phyloP scores from a whole-genome alignment of 2,329 filamentous ascomycete genomes.

The Cadophora luteo-olivacea region DNA sequence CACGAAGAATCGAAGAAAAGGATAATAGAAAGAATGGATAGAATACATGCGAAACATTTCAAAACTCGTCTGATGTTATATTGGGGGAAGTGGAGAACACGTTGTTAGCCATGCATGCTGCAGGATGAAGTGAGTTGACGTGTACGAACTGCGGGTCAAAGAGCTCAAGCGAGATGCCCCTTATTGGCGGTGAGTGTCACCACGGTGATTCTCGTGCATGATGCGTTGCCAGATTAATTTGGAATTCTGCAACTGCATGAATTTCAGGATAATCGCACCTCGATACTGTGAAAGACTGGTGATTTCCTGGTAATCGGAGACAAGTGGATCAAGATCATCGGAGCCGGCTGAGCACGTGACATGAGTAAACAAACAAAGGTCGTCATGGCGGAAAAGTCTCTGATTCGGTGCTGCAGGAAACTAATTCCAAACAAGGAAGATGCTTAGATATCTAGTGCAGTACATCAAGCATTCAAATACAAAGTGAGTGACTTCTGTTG shows the following conservation, averaged over 20 bases:
- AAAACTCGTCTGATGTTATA: not conserved
- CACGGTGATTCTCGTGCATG: constrained; percentile 7
- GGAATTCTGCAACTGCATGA: not conserved
- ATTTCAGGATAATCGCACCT: too few relatives aligned
- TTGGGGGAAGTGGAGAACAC: constrained; percentile 13
- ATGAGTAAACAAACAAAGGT: not conserved
- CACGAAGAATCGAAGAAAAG: not conserved
- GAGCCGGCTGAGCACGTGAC: not conserved
- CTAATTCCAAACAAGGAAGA: too few relatives aligned
- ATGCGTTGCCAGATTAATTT: not conserved
- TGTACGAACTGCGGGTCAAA: constrained; percentile 10
- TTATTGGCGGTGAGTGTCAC: constrained; percentile 14
- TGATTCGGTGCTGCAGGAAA: too few relatives aligned
- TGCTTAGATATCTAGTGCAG: too few relatives aligned
- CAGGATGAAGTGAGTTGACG: constrained; percentile 15
- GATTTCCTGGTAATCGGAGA: not conserved
- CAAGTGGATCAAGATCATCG: not conserved
- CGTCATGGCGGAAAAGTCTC: not conserved
- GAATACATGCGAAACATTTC: not conserved
- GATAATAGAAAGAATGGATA: not conserved
- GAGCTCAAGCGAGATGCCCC: constrained; percentile 10
- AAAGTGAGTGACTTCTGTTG: too few relatives aligned
- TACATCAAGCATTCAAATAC: too few relatives aligned
- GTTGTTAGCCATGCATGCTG: constrained; percentile 7
- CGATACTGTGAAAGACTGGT: not conserved